Conservation (phyloP, 768 basidiomycete genomes). For the Kwoniella sp. region DNA sequence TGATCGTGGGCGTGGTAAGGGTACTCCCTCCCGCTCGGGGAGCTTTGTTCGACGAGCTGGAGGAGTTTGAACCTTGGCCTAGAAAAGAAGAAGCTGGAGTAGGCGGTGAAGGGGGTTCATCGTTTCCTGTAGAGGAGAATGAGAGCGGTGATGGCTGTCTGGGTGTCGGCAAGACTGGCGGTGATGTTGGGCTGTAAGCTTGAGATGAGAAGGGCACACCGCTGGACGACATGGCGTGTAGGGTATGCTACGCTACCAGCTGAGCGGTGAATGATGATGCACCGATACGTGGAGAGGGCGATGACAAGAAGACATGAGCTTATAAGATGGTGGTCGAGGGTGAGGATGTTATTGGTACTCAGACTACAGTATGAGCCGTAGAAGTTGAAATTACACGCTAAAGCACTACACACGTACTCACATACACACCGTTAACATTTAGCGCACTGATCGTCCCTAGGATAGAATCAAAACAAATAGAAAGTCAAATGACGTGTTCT, state of each 20-base stretch:
- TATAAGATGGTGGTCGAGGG: too few species aligned
- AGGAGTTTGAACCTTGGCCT: conserved; percentile 6
- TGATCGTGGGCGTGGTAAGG: conserved; percentile 6
- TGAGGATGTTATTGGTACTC: too few species aligned
- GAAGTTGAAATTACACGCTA: too few species aligned
- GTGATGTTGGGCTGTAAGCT: conserved; percentile 4
- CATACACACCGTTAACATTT: neutral
- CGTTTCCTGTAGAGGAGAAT: conserved; percentile 21
- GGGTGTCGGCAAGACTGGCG: conserved; percentile 31
- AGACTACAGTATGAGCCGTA: too few species aligned
- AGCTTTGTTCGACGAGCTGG: conserved; percentile 10
- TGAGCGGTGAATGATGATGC: too few species aligned
- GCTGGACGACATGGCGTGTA: neutral
- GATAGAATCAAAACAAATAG: neutral
- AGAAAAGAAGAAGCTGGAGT: conserved; percentile 17
- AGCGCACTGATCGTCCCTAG: neutral
- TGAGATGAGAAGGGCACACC: conserved; percentile 4
- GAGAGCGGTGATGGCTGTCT: conserved; percentile 44
- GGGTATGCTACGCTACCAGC: neutral
- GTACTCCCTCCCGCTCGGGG: neutral
- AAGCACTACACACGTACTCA: neutral
- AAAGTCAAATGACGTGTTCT: neutral
- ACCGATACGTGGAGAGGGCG: too few species aligned
- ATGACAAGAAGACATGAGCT: too few species aligned
- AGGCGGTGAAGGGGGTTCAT: conserved; percentile 19